Percentiles rank a stretch among this genome's conserved stretches.
Evolutionary conservation across 768 basidiomycete species (phyloP).

Genomic region (Macrolepiota fuliginosa): DNA sequence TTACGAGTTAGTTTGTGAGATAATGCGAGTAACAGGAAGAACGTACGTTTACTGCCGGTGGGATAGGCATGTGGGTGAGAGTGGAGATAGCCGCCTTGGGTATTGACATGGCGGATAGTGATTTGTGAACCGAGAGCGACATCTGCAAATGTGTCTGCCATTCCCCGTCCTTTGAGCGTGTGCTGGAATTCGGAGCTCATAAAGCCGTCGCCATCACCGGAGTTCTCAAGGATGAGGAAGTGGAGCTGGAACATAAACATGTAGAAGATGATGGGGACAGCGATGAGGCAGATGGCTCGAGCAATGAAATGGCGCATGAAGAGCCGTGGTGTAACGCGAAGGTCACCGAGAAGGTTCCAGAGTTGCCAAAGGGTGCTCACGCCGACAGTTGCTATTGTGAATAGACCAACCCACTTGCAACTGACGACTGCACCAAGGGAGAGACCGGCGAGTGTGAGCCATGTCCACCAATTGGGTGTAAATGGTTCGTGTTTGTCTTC

Average conservation of each 20-base stretch:
- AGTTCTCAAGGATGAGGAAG: constrained; percentile 82
- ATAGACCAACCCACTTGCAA: constrained; percentile 98
- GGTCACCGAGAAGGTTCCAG: constrained; percentile 87
- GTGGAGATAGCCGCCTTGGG: constrained; percentile 98
- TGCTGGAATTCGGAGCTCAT: constrained; percentile 99
- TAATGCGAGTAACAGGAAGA: background rate
- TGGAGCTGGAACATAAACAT: constrained; percentile 97
- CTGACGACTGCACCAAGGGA: constrained; percentile 89
- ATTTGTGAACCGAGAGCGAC: constrained; percentile 82
- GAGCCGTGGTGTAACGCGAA: constrained; percentile 68
- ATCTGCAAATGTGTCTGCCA: constrained; percentile 96
- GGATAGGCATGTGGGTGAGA: constrained; percentile 93
- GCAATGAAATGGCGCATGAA: constrained; percentile 88
- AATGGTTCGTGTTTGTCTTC: constrained; percentile 87
- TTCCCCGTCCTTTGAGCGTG: constrained; percentile 82
- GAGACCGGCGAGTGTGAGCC: constrained; percentile 85
- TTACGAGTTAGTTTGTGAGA: background rate
- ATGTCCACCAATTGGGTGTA: constrained; percentile 87
- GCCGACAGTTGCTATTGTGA: constrained; percentile 95
- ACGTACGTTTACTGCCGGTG: constrained; percentile 80
- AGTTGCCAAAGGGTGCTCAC: constrained; percentile 80
- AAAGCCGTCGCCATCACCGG: constrained; percentile 97
- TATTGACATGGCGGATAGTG: constrained; percentile 87
- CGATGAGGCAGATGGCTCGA: constrained; percentile 86
- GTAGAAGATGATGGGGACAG: constrained; percentile 83